These are phyloP conservation scores for Alnus glutinosa DNA, from an alignment of 306 rosid genomes.

Conservation along the genomic window DNA sequence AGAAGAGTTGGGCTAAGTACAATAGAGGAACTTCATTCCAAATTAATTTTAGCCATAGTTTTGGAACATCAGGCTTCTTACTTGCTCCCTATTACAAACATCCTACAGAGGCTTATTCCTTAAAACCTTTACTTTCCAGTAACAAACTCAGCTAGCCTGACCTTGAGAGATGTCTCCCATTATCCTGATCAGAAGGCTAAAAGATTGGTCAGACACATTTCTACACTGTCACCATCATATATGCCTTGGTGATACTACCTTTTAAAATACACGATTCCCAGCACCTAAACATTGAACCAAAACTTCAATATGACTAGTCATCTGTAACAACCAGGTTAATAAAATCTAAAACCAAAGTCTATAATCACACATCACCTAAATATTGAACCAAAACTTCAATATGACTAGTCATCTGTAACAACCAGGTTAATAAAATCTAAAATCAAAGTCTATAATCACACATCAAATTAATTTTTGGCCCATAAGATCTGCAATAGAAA, in stretches of 20 bases:
- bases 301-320: background rate
- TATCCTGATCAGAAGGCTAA: background rate
- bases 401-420: background rate
- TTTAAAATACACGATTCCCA: background rate
- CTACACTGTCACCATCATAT: background rate
- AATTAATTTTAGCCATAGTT: too few relatives aligned
- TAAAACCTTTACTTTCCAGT: background rate
- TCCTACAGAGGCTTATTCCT: background rate
- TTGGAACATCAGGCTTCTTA: too few relatives aligned
- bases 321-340: background rate
- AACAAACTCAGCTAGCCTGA: background rate
- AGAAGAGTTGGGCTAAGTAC: background rate
- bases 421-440: background rate
- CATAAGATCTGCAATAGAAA: background rate
- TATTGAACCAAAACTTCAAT: background rate
- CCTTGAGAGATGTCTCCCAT: background rate
- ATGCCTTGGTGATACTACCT: background rate
- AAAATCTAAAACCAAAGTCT: background rate
- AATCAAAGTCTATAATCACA: background rate
- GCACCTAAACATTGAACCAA: background rate
- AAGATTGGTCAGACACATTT: background rate
- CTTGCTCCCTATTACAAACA: background rate
- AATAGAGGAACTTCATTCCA: background rate
- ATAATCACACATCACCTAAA: background rate
- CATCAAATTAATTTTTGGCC: background rate